These are phyloP conservation scores for Croton laevigatus DNA, from an alignment of 441 rosid genomes.

Conservation along the genomic window DNA sequence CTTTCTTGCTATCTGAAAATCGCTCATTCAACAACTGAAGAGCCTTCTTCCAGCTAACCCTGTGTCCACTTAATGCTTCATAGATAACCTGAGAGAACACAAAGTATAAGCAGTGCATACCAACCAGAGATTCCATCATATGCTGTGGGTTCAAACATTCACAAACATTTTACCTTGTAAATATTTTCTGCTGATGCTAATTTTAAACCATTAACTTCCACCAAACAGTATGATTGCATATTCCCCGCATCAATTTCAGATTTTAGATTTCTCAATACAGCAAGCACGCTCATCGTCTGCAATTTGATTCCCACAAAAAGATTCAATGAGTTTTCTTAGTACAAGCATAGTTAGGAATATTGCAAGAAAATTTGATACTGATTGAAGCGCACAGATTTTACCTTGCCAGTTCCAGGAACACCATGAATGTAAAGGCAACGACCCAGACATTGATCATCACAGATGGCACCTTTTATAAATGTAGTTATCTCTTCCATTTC, in stretches of 20 bases:
- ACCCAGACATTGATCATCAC: conserved; percentile 84
- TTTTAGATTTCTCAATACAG: conserved; percentile 78
- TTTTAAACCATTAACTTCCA: conserved; percentile 93
- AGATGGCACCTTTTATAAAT: conserved; percentile 82
- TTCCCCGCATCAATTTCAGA: conserved; percentile 83
- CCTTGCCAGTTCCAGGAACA: conserved; percentile 99
- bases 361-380: not conserved
- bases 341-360: conserved; percentile 3
- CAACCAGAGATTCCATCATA: conserved; percentile 7
- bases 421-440: conserved; percentile 94
- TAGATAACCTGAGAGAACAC: conserved; percentile 63
- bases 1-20: conserved; percentile 67
- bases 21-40: conserved; percentile 72
- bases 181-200: conserved; percentile 92
- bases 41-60: conserved; percentile 93
- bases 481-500: conserved; percentile 90
- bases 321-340: conserved; percentile 17
- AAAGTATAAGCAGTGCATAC: conserved; percentile 6
- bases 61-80: conserved; percentile 90
- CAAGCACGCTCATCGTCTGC: conserved; percentile 86
- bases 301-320: conserved; percentile 20
- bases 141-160: conserved; percentile 1
- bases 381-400: conserved; percentile 22
- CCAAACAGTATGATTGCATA: conserved; percentile 73
- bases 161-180: conserved; percentile 47